Evolutionary conservation across 176 grass and related monocot genomes (phyloP).

Genomic region (Musa schizocarpa): DNA sequence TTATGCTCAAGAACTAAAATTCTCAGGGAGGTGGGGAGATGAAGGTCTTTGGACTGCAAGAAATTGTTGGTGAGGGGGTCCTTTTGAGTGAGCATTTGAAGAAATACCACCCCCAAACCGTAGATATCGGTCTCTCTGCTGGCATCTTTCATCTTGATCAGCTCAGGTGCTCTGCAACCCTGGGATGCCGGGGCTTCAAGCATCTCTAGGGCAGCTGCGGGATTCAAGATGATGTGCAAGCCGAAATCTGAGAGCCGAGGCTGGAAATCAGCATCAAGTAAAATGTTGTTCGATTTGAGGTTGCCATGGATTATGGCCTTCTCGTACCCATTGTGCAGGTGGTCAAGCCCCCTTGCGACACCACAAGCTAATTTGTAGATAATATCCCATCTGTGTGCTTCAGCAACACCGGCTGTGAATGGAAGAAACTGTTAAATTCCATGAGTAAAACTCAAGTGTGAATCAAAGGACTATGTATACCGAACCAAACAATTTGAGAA

Average conservation of each 20-base stretch:
- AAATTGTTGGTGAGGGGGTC: not conserved
- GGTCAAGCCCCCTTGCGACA: slow-evolving; percentile 72
- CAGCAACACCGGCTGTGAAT: slow-evolving; percentile 64
- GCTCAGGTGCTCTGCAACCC: slow-evolving; percentile 68
- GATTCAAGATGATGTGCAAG: slow-evolving; percentile 57
- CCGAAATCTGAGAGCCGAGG: slow-evolving; percentile 70
- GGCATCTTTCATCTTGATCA: slow-evolving; percentile 71
- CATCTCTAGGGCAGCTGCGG: slow-evolving; percentile 52
- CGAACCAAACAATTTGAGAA: too few species aligned
- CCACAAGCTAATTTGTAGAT: slow-evolving; percentile 64
- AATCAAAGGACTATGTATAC: too few species aligned
- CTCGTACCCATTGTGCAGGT: slow-evolving; percentile 58
- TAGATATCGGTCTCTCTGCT: slow-evolving; percentile 61
- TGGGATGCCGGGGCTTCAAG: slow-evolving; percentile 52
- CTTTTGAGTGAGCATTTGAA: slow-evolving; percentile 1
- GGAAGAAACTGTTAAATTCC: not conserved
- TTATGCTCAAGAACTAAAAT: not conserved
- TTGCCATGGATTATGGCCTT: slow-evolving; percentile 73
- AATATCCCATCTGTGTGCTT: slow-evolving; percentile 20
- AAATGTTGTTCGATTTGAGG: slow-evolving; percentile 79
- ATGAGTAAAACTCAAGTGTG: not conserved
- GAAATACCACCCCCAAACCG: slow-evolving; percentile 21
- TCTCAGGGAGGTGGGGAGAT: slow-evolving; percentile 5
- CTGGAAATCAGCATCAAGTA: slow-evolving; percentile 80
- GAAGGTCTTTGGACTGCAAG: slow-evolving; percentile 5